Base-by-base conservation (phyloP, 176 grass and related monocot species). In the Neostapfia colusana region DNA sequence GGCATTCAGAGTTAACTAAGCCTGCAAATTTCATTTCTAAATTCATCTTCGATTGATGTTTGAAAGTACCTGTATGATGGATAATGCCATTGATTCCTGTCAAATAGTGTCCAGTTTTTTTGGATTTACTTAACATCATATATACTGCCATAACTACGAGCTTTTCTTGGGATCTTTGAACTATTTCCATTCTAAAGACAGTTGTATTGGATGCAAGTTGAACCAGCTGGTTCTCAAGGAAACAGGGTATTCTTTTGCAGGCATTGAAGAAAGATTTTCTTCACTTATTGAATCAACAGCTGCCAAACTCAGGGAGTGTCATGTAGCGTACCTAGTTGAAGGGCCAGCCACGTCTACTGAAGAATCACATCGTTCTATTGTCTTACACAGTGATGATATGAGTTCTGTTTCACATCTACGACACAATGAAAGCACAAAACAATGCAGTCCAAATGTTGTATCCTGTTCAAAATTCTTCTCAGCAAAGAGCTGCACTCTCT, bases 271-370 rank as follows among this genome's bases (percentile, higher is more conserved):
- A 44, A 76, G n/a, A 21, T 48, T 94, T 73, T 84, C 82, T 79
- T 89, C 73, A 80, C 73, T 89, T 21, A 36, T 89, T 84, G 82
- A 90, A 61, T 72, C 35, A 62, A 82, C 79, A 62, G 31, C 65
- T 88, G 77, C 79, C 83, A 90, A 85, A 78, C 80, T 98, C 37
- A 93, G 85, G 82, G 82, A 88, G 88, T 79, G 76, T 70, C 60
- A 79, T 85, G 78, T 78, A 46, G 74, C 70, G 3, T 98, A 76
- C 87, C 82, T 98, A 80, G 76, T 98, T 63, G 84, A 98, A 81
- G 89, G 86, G 34, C 82, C 81, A 51, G 27, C 18, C 72, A 39
- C 72, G 69, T 79, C 75, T 64, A 67, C 66, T 86, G 69, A 74
- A 10, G 75, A 90, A 69, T 54, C 63, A 79, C 61, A 46, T 54